Evolutionary conservation across 352 stramenopile species (phyloP).

Genomic region (Phytophthora cactorum): DNA sequence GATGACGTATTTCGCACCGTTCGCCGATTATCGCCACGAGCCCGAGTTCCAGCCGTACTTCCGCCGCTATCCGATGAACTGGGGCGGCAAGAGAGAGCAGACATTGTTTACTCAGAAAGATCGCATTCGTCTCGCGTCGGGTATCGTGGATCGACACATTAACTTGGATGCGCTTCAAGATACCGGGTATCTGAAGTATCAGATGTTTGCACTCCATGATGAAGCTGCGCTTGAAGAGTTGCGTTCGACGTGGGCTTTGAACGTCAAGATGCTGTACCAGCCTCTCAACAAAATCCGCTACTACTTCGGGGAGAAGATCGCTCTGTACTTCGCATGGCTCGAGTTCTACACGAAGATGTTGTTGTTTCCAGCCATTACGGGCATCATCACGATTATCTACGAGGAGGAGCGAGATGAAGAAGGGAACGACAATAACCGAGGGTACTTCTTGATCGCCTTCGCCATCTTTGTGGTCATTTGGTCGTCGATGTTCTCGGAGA

Average conservation of each 20-base stretch:
- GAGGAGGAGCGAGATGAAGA: slow-evolving; percentile 51
- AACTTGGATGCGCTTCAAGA: slow-evolving; percentile 67
- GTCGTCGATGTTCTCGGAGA: slow-evolving; percentile 86
- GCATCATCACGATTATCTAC: slow-evolving; percentile 79
- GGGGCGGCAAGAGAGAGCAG: slow-evolving; percentile 61
- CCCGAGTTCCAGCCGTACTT: slow-evolving; percentile 73
- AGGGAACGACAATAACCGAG: slow-evolving; percentile 55
- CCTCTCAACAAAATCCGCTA: slow-evolving; percentile 88
- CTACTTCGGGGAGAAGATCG: slow-evolving; percentile 93
- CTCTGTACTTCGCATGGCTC: slow-evolving; percentile 93
- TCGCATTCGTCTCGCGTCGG: slow-evolving; percentile 66
- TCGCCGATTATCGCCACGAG: slow-evolving; percentile 72
- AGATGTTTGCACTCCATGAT: slow-evolving; percentile 91
- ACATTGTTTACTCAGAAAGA: slow-evolving; percentile 80
- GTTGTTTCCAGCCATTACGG: slow-evolving; percentile 74
- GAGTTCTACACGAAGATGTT: slow-evolving; percentile 95
- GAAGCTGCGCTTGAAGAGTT: slow-evolving; percentile 62
- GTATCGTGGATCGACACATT: slow-evolving; percentile 71
- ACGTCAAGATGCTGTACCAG: slow-evolving; percentile 53
- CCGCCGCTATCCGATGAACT: slow-evolving; percentile 69
- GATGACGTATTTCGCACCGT: slow-evolving; percentile 73
- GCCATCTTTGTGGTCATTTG: slow-evolving; percentile 88
- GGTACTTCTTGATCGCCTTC: slow-evolving; percentile 82
- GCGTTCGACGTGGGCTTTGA: slow-evolving; percentile 65
- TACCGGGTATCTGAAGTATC: slow-evolving; percentile 50